A percentile compares a stretch with the other conserved stretches of the same genome.
These are phyloP conservation scores for Aspergillus uvarum DNA, from an alignment of 2,329 filamentous ascomycete genomes.

Conservation along the genomic window DNA sequence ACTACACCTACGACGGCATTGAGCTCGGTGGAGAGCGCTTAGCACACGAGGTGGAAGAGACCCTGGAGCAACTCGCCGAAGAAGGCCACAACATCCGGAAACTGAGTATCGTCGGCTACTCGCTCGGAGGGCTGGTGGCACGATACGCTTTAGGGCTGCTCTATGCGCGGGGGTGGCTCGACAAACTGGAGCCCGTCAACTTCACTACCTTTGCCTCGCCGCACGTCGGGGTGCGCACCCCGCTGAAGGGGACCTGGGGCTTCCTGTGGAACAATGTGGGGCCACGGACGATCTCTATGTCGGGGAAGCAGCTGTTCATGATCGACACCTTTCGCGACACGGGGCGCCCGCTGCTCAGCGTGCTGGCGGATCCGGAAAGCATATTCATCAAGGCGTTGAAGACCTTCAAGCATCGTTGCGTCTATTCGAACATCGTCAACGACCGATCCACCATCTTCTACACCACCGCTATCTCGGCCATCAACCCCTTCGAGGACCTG, in stretches of 20 bases:
- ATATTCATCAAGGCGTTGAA: constrained; percentile 81
- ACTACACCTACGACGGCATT: constrained; percentile 65
- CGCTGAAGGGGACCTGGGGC: constrained; percentile 64
- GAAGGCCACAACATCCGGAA: constrained; percentile 72
- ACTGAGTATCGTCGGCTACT: constrained; percentile 86
- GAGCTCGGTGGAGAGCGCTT: constrained; percentile 68
- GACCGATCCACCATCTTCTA: constrained; percentile 81
- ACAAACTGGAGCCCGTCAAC: constrained; percentile 80
- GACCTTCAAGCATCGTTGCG: constrained; percentile 70
- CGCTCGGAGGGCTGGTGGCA: constrained; percentile 80
- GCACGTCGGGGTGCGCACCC: constrained; percentile 73
- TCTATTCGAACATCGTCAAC: constrained; percentile 87
- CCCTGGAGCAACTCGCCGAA: constrained; percentile 53
- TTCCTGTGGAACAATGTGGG: constrained; percentile 81
- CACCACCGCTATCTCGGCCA: constrained; percentile 74
- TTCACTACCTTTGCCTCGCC: constrained; percentile 91
- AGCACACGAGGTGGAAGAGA: constrained; percentile 62
- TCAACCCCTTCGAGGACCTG: constrained; percentile 72
- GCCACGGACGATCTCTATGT: constrained; percentile 75
- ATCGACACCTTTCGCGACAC: constrained; percentile 84
- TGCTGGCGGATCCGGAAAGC: constrained; percentile 78
- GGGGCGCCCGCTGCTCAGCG: constrained; percentile 72
- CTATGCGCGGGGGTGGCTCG: constrained; percentile 75
- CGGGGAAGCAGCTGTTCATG: constrained; percentile 81
- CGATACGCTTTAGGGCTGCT: constrained; percentile 84